Conservation (phyloP, 148 eudicot species). For the Chenopodium album region DNA sequence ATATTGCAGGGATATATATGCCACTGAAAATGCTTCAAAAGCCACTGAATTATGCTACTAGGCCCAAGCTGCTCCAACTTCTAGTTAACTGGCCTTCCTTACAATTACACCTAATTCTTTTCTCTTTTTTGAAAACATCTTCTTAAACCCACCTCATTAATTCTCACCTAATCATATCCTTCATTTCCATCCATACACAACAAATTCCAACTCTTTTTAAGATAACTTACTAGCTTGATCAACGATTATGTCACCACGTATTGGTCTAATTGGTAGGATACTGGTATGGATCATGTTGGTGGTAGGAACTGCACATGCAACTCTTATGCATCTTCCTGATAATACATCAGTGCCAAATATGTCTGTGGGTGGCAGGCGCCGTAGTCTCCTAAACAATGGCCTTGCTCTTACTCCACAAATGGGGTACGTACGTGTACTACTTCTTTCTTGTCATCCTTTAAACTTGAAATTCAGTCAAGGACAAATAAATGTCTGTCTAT, state of each 20-base stretch:
- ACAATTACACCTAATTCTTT: too few species aligned
- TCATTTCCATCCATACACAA: not conserved
- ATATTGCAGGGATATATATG: too few species aligned
- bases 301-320: not conserved
- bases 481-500: too few species aligned
- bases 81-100: not conserved
- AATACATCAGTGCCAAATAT: not conserved
- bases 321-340: not conserved
- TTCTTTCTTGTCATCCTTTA: not conserved
- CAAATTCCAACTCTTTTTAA: too few species aligned
- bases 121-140: not conserved
- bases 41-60: not conserved
- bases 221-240: not conserved
- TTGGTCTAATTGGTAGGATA: not conserved
- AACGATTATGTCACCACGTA: not conserved
- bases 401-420: slow-evolving; percentile 17
- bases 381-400: not conserved
- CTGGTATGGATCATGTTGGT: not conserved
- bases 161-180: too few species aligned
- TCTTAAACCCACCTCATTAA: not conserved
- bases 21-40: not conserved
- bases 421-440: not conserved
- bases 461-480: too few species aligned
- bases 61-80: too few species aligned
- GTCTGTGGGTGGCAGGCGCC: not conserved